A percentile compares a stretch with the other conserved stretches of the same genome.
Conservation (phyloP, 1,284 basidiomycete genomes). For the Microstroma glucosiphilum region DNA sequence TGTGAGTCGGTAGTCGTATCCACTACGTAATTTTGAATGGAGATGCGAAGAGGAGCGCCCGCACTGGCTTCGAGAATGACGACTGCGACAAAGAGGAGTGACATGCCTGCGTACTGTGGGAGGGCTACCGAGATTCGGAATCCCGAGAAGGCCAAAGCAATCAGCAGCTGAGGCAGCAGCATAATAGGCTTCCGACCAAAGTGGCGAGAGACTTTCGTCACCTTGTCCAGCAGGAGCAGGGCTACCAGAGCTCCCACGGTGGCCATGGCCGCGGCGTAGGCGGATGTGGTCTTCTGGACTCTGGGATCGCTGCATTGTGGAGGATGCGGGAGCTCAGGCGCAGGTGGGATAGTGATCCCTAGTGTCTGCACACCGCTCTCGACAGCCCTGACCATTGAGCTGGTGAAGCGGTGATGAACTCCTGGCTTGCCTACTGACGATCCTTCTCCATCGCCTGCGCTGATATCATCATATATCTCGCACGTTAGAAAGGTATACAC, state of each 20-base stretch:
- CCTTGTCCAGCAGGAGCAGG: slow-evolving; percentile 30
- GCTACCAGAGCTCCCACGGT: slow-evolving; percentile 35
- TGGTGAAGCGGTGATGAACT: background rate
- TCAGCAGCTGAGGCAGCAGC: slow-evolving; percentile 26
- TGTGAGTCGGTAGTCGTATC: slow-evolving; percentile 37
- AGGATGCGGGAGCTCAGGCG: slow-evolving; percentile 34
- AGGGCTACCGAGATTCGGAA: slow-evolving; percentile 29
- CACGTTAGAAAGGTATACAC: slow-evolving; percentile 43
- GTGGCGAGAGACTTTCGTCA: slow-evolving; percentile 24
- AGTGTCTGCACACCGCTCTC: background rate
- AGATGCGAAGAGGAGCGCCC: slow-evolving; percentile 35
- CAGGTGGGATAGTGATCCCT: slow-evolving; percentile 10
- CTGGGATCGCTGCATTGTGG: slow-evolving; percentile 27
- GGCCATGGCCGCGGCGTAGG: slow-evolving; percentile 38
- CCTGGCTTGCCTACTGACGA: background rate
- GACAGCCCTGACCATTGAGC: background rate
- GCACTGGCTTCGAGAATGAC: slow-evolving; percentile 36
- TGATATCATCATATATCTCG: slow-evolving; percentile 27
- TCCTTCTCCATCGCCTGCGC: background rate
- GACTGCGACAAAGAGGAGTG: slow-evolving; percentile 29
- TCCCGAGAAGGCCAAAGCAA: slow-evolving; percentile 28
- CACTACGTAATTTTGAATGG: slow-evolving; percentile 45
- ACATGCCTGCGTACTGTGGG: slow-evolving; percentile 25
- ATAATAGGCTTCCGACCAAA: slow-evolving; percentile 40
- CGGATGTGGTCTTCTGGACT: slow-evolving; percentile 38